Conservation (phyloP, 140 eudicot species). For the Stevia rebaudiana region DNA sequence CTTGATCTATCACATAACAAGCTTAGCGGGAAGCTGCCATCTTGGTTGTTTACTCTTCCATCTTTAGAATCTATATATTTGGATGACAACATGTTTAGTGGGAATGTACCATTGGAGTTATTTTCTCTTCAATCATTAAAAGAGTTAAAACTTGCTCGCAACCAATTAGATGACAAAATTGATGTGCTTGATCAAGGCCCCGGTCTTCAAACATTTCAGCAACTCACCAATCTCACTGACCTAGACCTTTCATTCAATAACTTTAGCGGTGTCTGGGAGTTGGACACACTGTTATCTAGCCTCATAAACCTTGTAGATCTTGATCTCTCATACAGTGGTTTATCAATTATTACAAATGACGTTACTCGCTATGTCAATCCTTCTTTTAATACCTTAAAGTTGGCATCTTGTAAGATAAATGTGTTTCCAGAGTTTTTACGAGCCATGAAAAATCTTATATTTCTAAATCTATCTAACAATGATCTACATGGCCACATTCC, state of each 20-base stretch:
- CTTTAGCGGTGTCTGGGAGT: constrained; percentile 13
- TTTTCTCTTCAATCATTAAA: background rate
- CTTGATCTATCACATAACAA: background rate
- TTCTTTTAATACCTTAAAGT: background rate
- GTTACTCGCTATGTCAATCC: background rate
- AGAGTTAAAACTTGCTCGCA: background rate
- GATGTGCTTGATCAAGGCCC: constrained; percentile 13
- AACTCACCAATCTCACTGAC: background rate
- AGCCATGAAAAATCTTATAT: background rate
- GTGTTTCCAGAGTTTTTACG: constrained; percentile 14
- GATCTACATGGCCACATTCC: constrained; percentile 22
- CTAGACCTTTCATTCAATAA: constrained; percentile 16
- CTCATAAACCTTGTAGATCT: constrained; percentile 10
- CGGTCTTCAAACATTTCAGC: background rate
- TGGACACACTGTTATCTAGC: constrained; percentile 20
- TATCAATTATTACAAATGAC: background rate
- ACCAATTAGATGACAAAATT: constrained; percentile 10
- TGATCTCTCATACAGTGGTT: constrained; percentile 21
- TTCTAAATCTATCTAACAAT: constrained; percentile 30
- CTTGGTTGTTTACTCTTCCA: constrained; percentile 22
- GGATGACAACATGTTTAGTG: constrained; percentile 19
- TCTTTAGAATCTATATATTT: background rate
- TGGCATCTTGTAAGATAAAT: constrained; percentile 26
- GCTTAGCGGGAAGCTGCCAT: constrained; percentile 26
- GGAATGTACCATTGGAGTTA: constrained; percentile 8